Evolutionary conservation across 345 rosid genomes (phyloP), one percentile per base, ranked within the genome.

Genomic region (Sonneratia alba): DNA sequence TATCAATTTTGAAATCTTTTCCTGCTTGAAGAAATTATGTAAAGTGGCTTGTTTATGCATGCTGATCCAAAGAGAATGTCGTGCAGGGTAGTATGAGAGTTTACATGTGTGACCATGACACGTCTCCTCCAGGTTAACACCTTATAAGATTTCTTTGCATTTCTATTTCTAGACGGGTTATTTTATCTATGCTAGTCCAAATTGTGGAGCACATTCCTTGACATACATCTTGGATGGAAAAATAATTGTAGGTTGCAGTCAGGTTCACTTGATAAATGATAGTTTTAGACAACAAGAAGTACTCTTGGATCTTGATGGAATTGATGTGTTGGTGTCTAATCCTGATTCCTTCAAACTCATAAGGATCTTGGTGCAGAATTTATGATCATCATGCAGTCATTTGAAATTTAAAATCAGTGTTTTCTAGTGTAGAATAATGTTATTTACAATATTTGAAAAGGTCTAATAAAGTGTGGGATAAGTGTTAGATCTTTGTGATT

Each of bases 61-160:
- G 19, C 48, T 21, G 38, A 32, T 22, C 6, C 36, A 9, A 65
- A 15, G 43, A 65, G 6, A 70, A 71, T 36, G 72, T 56, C 79
- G 59, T 83, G 75, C 92, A 93, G 98, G 97, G 92, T 73, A 88
- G 89, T 69, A 73, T 88, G 87, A 85, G 86, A 70, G 92, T 89
- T 36, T 93, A 93, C 62, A 70, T 91, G 27, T 90, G 97, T 79
- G 93, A 89, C 69, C 98, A 86, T 76, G 90, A 93, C 74, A 91
- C 96, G n/a, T 72, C 88, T 61, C 96, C 98, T 11, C 89, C 97
- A 75, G 98, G 93, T 88, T 62, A 61, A 27, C 73, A 67, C 51
- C 18, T 62, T 61, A 75, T 78, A 53, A 36, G 53, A 51, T 68
- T 47, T n/a, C 18, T 42, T 47, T 8, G 51, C 51, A 9, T 47